phyloP scores from a whole-genome alignment of 148 eudicot genomes.

The Diospyros lotus region DNA sequence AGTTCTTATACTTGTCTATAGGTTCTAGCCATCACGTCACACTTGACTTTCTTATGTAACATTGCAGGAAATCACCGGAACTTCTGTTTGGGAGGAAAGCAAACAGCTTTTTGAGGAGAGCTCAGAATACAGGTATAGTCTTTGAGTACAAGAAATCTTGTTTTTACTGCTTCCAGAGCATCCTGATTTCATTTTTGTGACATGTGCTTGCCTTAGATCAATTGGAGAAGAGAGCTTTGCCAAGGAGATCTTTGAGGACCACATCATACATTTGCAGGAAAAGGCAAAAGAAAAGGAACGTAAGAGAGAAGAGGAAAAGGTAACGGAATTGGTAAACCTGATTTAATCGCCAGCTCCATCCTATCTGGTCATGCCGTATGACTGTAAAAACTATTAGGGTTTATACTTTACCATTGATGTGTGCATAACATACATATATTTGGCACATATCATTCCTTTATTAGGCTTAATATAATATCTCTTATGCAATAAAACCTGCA shows the following conservation, averaged over 20 bases:
- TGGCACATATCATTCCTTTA: too few relatives aligned
- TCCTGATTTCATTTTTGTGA: slow-evolving; percentile 4
- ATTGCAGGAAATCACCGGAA: slow-evolving; percentile 64
- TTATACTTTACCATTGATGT: background rate
- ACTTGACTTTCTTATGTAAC: slow-evolving; percentile 8
- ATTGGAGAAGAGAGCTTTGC: slow-evolving; percentile 71
- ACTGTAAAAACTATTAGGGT: background rate
- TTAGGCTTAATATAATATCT: background rate
- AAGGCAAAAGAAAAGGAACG: slow-evolving; percentile 93
- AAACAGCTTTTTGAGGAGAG: slow-evolving; percentile 68
- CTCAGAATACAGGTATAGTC: slow-evolving; percentile 73
- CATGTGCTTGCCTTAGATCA: slow-evolving; percentile 35
- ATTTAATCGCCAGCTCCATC: background rate
- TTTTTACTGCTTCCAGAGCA: background rate
- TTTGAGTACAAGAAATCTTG: background rate
- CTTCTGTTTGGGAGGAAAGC: slow-evolving; percentile 86
- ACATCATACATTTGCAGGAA: slow-evolving; percentile 58
- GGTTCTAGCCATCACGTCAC: background rate
- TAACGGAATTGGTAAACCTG: slow-evolving; percentile 14
- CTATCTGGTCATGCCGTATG: background rate
- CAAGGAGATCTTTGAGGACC: slow-evolving; percentile 70
- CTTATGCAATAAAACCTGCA: background rate
- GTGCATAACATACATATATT: too few relatives aligned
- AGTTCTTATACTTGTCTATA: too few relatives aligned
- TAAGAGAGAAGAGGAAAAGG: slow-evolving; percentile 97